Base-by-base conservation (phyloP, 164 flowering plant genomes). In the Chimonanthus praecox region DNA sequence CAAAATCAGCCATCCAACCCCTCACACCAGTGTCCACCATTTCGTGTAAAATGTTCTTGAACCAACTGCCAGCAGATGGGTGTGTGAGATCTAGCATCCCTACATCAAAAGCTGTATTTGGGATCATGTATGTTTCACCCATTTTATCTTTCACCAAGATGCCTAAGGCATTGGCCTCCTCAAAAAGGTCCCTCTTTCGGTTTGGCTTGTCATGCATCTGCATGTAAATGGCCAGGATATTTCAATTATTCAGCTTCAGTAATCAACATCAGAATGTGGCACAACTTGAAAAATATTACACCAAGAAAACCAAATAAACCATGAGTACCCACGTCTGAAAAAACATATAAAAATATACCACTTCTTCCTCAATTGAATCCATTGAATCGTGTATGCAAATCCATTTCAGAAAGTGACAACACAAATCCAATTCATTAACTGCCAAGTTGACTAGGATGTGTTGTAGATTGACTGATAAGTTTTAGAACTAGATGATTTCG, bases 1-100 rank as follows among this genome's bases (percentile, higher is more conserved):
- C 97, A 75, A 92, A 92, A 84, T 90, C 97, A 64, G 95, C 97
- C 97, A 92, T 92, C 97, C 95, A 92, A 73, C 97, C 95, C 73
- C 88, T 79, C 47, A 90, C 90, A 73, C 97, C 95, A 78, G 76
- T 87, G 72, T 88, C 84, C 75, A 89, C 94, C 95, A 92, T 92
- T 74, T 90, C 94, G 51, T 76, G 77, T 72, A 92, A 73, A 62
- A 92, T 82, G 70, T 84, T 83, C 81, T 92, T 90, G 87, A 90
- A 92, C 97, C 95, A 92, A 69, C 64, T 61, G 50, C 81, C 76
- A 8, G 97, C 77, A 64, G 83, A 58, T 64, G 97, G 97, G 76
- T 92, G 88, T 4, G 95, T 92, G 71, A 92, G 74, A 81, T 92
- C 97, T 85, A 92, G 68, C 95, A 92, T 90, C 64, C 94, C 97